Percentiles rank a stretch among this genome's conserved stretches.
Evolutionary conservation across 805 yeast genomes (phyloP).

Genomic region (Saccharomycopsis vini): DNA sequence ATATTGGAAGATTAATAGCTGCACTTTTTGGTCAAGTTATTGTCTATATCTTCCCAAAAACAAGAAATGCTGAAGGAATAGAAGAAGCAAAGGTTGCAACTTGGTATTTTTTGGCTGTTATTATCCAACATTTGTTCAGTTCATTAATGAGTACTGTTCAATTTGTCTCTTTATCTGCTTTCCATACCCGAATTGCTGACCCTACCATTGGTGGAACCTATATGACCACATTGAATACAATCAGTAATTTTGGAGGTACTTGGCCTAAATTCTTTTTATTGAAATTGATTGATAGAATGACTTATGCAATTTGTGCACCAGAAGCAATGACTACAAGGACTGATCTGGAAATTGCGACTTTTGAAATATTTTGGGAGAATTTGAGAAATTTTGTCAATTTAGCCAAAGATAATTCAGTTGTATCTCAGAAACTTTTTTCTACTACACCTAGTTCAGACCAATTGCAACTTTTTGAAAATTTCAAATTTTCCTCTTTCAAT

Average conservation of each 20-base stretch:
- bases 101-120: slow-evolving; percentile 58
- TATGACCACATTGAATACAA: slow-evolving; percentile 90
- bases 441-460: slow-evolving; percentile 6
- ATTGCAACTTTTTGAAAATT: background rate
- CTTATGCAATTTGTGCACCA: slow-evolving; percentile 51
- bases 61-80: slow-evolving; percentile 26
- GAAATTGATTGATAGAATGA: slow-evolving; percentile 69
- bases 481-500: slow-evolving; percentile 3
- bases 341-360: slow-evolving; percentile 15
- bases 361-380: slow-evolving; percentile 9
- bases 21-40: slow-evolving; percentile 69
- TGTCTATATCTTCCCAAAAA: slow-evolving; percentile 60
- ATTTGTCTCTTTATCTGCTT: slow-evolving; percentile 88
- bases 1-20: slow-evolving; percentile 67
- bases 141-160: slow-evolving; percentile 93
- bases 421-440: background rate
- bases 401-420: background rate
- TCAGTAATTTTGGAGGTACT: slow-evolving; percentile 91
- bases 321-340: slow-evolving; percentile 16
- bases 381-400: slow-evolving; percentile 2
- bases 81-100: slow-evolving; percentile 33
- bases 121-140: slow-evolving; percentile 73
- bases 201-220: slow-evolving; percentile 96
- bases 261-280: slow-evolving; percentile 90
- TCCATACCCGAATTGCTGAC: slow-evolving; percentile 92